Evolutionary conservation across 768 basidiomycete species (phyloP), one percentile per base, ranked within the genome.

Genomic region (Mycena olivaceomarginata): DNA sequence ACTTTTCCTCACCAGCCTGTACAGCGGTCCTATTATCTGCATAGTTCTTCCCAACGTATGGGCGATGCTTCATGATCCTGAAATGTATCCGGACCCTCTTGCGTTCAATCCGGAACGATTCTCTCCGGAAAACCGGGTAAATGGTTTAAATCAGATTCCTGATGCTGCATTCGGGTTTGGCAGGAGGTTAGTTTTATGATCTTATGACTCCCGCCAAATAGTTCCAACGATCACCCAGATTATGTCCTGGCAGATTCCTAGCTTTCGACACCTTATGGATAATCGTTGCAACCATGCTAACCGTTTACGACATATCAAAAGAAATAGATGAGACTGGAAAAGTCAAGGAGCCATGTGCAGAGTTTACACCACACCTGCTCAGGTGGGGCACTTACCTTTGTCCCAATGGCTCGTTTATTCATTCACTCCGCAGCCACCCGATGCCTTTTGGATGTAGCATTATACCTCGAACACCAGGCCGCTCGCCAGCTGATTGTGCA

Each of bases 251-350:
- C 12, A 84, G 86, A 41, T 86, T 84, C 81, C 80, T 91, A 8
- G 90, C 88, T 40, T 83, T 85, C 59, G 87, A 88, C 78, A 85
- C 86, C 8, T 67, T 90, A 31, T 90, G 87, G 87, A 87, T 90
- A 37, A 81, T 86, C 9, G 81, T 89, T 10, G 86, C 88, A 22
- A 87, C 86, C 2, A 80, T 89, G 20, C 79, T 91, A 22, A 72
- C 86, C 3, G 84, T 86, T 5, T 90, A 86, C 80, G 80, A 83
- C 31, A 88, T 91, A 37, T 79, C 84, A 39, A 86, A 85, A 73
- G 81, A 87, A n/a, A 71, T 83, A 13, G 85, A 87, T 71, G 83
- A 85, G 20, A 81, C 85, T 15, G 88, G 88, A 8, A 72, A 75
- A 37, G 76, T 81, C 18, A 86, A 88, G 18, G 84, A 82, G 39